Percentiles rank a stretch among this genome's conserved stretches.
Conservation (phyloP, 177 flowering plant genomes). For the Telopea speciosissima region DNA sequence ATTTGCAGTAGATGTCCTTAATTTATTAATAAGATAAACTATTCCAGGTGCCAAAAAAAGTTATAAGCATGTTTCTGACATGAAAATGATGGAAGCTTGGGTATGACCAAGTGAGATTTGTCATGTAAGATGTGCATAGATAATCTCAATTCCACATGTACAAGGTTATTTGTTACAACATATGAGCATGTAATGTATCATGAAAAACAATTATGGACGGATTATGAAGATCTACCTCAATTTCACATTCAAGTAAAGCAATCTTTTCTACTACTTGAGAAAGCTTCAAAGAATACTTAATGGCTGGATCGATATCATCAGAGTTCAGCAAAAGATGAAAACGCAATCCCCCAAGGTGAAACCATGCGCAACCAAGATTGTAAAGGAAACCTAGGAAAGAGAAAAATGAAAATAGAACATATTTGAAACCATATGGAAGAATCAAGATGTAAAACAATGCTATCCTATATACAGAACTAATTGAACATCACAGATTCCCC, state of each 20-base stretch:
- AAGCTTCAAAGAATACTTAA: constrained; percentile 55
- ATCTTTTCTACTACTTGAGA: constrained; percentile 51
- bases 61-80: no score
- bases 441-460: background rate
- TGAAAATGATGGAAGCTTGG: no score
- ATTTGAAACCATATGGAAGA: background rate
- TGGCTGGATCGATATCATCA: constrained; percentile 66
- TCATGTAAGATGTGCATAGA: no score
- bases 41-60: no score
- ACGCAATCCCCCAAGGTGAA: constrained; percentile 68
- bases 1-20: no score
- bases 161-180: no score
- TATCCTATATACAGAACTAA: background rate
- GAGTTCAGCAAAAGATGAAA: constrained; percentile 55
- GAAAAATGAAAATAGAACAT: background rate
- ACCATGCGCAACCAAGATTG: constrained; percentile 58
- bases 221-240: constrained; percentile 38
- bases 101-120: no score
- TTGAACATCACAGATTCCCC: background rate
- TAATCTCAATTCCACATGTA: no score
- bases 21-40: no score
- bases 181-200: no score
- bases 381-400: constrained; percentile 25
- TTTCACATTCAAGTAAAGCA: constrained; percentile 56
- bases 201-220: background rate